Conservation (phyloP, 129 eudicot species). For the Chrysanthemum makinoi region DNA sequence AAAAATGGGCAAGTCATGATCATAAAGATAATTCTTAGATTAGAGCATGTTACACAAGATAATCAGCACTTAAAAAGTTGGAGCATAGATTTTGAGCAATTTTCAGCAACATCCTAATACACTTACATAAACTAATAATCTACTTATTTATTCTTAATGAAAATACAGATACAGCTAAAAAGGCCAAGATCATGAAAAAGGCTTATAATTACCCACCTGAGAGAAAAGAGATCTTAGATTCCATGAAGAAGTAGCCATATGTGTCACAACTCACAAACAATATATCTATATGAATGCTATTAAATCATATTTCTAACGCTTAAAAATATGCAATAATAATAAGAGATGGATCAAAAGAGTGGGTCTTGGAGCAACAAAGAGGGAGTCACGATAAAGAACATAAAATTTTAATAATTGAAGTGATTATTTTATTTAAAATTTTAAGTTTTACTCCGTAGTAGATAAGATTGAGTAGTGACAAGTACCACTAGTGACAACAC, state of each 20-base stretch:
- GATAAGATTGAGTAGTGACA: not conserved
- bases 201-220: too few relatives aligned
- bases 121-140: too few relatives aligned
- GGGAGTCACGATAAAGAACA: not conserved
- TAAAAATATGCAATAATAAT: not conserved
- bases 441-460: too few relatives aligned
- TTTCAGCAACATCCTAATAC: too few relatives aligned
- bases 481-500: not conserved
- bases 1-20: not conserved
- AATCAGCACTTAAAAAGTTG: not conserved
- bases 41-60: not conserved
- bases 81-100: too few relatives aligned
- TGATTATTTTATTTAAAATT: too few relatives aligned
- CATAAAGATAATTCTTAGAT: too few relatives aligned
- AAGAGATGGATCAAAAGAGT: slow-evolving; percentile 1
- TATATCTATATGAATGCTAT: not conserved
- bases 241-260: slow-evolving; percentile 30
- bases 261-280: slow-evolving; percentile 9
- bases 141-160: too few relatives aligned
- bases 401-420: not conserved
- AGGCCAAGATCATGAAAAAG: too few relatives aligned
- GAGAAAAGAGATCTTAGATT: slow-evolving; percentile 34
- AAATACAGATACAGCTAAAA: too few relatives aligned
- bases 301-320: slow-evolving; percentile 11
- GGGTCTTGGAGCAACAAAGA: slow-evolving; percentile 8